phyloP scores from a whole-genome alignment of 139 green algal genomes.

The Chara braunii region DNA sequence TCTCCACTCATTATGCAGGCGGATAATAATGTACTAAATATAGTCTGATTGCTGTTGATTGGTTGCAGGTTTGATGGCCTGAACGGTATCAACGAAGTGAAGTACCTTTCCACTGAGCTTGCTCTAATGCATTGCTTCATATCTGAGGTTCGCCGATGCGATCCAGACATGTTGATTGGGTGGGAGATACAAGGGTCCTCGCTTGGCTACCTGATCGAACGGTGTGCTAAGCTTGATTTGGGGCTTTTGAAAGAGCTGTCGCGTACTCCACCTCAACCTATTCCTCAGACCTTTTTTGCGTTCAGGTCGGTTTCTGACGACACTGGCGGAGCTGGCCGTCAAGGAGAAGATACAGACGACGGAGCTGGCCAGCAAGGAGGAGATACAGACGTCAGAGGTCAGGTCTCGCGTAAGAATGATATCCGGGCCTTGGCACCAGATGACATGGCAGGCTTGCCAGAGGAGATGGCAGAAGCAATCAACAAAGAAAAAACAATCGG shows the following conservation, averaged over 20 bases:
- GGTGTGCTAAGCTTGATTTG: constrained; percentile 45
- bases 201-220: constrained; percentile 80
- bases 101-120: constrained; percentile 42
- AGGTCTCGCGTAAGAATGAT: neutral
- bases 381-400: too few species aligned
- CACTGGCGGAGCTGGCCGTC: too few species aligned
- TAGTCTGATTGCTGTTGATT: too few species aligned
- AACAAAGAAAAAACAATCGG: constrained; percentile 33
- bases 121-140: constrained; percentile 62
- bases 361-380: too few species aligned
- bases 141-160: constrained; percentile 52
- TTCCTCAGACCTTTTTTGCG: too few species aligned
- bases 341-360: too few species aligned
- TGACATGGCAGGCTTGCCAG: neutral
- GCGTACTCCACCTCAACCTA: constrained; percentile 40
- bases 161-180: constrained; percentile 87
- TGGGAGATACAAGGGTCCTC: constrained; percentile 78
- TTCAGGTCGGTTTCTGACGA: too few species aligned
- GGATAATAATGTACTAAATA: too few species aligned
- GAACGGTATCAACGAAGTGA: neutral
- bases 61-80: neutral
- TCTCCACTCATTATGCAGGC: too few species aligned
- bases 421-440: neutral
- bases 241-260: constrained; percentile 58
- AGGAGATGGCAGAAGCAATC: neutral